Evolutionary conservation across 495 filamentous ascomycete species (phyloP), one percentile per base, ranked within the genome.

Genomic region (Halenospora varia): DNA sequence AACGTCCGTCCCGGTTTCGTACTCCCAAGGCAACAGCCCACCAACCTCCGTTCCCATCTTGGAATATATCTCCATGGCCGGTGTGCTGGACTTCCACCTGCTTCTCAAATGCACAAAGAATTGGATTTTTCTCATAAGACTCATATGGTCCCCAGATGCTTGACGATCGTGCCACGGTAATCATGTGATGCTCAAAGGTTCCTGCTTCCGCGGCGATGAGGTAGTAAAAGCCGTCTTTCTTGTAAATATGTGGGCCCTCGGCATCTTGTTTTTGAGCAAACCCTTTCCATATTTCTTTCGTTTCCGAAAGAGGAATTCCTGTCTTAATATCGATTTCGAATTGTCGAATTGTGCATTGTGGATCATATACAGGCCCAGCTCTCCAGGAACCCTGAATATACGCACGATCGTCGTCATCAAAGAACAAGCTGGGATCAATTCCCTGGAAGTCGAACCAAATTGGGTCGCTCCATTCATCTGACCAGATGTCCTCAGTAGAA

Each of bases 121-220:
- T 66, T 0, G 82, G 82, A 53, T 86, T 86, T 0, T 46, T 25
- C 1, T 75, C 71, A 55, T 76, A 73, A 35, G 64, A 69, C 54
- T 82, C 78, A 62, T 80, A 87, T 0, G 83, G 85, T 0, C 84
- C 85, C 15, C 65, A 70, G 15, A 81, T 65, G 23, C 61, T 64
- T 71, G 62, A 58, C 53, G 82, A 69, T 48, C 77, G 62, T 23
- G 71, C 78, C 70, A 81, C 83, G 52, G 62, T 82, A 60, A 75
- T 75, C 68, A 76, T 73, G 64, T 87, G 83, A 25, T 73, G 68
- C n/a, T 84, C 66, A 2, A 74, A 79, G 0, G 85, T 87, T 15
- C 84, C 85, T 1, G 82, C 83, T 71, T 88, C 84, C 0, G 86
- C 84, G 3, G 81, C 82, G 48, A 88, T 73, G 25, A 89, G 73